phyloP scores from a whole-genome alignment of 441 rosid species.

The Gossypium trilobum region DNA sequence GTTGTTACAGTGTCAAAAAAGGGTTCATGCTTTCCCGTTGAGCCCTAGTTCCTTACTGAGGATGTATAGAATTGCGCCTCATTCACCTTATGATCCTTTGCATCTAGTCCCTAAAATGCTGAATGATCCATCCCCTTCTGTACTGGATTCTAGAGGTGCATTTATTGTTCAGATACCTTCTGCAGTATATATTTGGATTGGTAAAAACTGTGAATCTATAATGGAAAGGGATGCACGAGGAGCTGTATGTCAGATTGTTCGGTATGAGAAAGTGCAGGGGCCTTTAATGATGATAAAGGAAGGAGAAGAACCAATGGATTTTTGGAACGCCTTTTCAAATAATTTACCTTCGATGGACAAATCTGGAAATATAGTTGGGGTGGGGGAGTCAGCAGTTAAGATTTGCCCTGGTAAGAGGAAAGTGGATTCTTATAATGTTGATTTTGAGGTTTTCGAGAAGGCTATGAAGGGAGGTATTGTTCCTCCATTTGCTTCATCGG shows the following conservation, averaged over 20 bases:
- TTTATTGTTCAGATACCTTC: slow-evolving; percentile 80
- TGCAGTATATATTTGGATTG: slow-evolving; percentile 77
- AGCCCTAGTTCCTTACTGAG: slow-evolving; percentile 91
- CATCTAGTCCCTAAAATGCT: slow-evolving; percentile 90
- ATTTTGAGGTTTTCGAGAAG: slow-evolving; percentile 78
- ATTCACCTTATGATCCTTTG: slow-evolving; percentile 91
- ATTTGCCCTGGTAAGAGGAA: slow-evolving; percentile 48
- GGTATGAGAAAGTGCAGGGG: slow-evolving; percentile 80
- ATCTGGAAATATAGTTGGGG: slow-evolving; percentile 24
- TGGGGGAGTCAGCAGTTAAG: slow-evolving; percentile 32
- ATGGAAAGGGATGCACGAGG: slow-evolving; percentile 97
- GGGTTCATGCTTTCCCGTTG: slow-evolving; percentile 89
- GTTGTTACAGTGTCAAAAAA: slow-evolving; percentile 84
- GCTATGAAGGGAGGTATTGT: slow-evolving; percentile 80
- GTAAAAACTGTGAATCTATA: slow-evolving; percentile 60
- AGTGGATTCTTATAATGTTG: slow-evolving; percentile 62
- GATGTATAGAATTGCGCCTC: slow-evolving; percentile 82
- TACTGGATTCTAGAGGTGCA: slow-evolving; percentile 91
- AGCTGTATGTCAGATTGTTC: slow-evolving; percentile 82
- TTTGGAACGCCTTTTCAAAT: slow-evolving; percentile 77
- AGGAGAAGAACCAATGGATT: slow-evolving; percentile 75
- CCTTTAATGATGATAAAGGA: slow-evolving; percentile 60
- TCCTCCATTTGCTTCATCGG: slow-evolving; percentile 72
- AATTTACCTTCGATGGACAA: slow-evolving; percentile 62
- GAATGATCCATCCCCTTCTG: slow-evolving; percentile 66